Conservation (phyloP, 768 basidiomycete genomes). For the Lanmaoa rubissima region DNA sequence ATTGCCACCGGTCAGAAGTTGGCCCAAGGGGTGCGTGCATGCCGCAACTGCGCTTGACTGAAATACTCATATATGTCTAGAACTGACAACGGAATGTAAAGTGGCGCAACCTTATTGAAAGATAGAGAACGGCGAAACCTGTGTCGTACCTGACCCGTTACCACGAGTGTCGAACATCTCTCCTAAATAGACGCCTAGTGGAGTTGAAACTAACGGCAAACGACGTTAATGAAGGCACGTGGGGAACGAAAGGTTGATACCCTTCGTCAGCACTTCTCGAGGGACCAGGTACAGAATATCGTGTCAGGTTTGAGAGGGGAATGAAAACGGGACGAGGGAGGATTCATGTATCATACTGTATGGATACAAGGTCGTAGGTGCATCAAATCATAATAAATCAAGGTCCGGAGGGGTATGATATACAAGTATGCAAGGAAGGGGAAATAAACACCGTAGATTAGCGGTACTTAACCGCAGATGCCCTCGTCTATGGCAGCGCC, state of each 20-base stretch:
- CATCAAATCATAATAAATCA: background rate
- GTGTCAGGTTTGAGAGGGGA: background rate
- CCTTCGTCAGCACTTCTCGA: background rate
- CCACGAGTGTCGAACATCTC: background rate
- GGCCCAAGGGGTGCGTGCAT: background rate
- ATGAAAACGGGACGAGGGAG: background rate
- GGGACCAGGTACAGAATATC: background rate
- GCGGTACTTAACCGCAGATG: conserved; percentile 26
- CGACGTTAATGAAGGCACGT: background rate
- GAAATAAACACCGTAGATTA: background rate
- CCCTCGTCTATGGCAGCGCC: conserved; percentile 40
- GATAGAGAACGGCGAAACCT: background rate
- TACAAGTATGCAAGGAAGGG: background rate
- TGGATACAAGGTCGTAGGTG: conserved; percentile 15
- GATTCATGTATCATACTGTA: conserved; percentile 5
- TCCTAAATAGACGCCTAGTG: background rate
- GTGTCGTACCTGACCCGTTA: background rate
- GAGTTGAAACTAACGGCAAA: background rate
- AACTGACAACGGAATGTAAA: background rate
- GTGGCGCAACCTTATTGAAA: too few species aligned
- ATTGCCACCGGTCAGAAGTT: background rate
- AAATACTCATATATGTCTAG: background rate
- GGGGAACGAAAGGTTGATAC: background rate
- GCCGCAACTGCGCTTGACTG: background rate
- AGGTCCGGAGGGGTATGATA: background rate